A percentile compares a stretch with the other conserved stretches of the same genome.
Evolutionary conservation across 2,329 filamentous ascomycete species (phyloP).

Genomic region (Clarireedia hainanense): DNA sequence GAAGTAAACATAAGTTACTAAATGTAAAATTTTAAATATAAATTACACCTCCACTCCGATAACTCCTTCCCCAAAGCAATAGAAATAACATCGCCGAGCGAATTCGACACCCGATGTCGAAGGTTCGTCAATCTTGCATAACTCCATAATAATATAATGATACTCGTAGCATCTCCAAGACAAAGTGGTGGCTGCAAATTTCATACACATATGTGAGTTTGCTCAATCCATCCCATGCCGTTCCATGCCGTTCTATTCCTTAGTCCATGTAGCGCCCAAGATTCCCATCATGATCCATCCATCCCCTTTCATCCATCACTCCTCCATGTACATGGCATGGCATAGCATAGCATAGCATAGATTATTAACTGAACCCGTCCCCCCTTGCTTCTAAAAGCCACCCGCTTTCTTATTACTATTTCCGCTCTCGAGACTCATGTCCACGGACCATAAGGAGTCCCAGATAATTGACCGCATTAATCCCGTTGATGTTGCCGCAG

Average conservation of each 20-base stretch:
- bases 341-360: not conserved
- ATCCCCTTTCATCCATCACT: not conserved
- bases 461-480: constrained; percentile 44
- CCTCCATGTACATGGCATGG: not conserved
- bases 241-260: not conserved
- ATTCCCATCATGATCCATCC: not conserved
- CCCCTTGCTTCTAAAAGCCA: not conserved
- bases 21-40: no score
- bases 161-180: no score
- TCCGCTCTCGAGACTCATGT: constrained; percentile 46
- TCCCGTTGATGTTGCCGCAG: constrained; percentile 22
- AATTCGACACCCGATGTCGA: no score
- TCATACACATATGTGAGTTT: not conserved
- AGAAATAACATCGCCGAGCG: no score
- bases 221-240: not conserved
- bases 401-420: not conserved
- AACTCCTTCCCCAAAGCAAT: no score
- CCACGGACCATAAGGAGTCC: constrained; percentile 55
- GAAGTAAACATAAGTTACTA: no score
- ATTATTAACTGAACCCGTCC: not conserved
- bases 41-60: no score
- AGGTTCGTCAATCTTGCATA: no score
- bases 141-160: no score
- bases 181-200: no score
- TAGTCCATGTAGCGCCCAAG: not conserved